These are phyloP conservation scores for Didymella segeticola DNA, from an alignment of 2,329 filamentous ascomycete species.

Conservation along the genomic window DNA sequence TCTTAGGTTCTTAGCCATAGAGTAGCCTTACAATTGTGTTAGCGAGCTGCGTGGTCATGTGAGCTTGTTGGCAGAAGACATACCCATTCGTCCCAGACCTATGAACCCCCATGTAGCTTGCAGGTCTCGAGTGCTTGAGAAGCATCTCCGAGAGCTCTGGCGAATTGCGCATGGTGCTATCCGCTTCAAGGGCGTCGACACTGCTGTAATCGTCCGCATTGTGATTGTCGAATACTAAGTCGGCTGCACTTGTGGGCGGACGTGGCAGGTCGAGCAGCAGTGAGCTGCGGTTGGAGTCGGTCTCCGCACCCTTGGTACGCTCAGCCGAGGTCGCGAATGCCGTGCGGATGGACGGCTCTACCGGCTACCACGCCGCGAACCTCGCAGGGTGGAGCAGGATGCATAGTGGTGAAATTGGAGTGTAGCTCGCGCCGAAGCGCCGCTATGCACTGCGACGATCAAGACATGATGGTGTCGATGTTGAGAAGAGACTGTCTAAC, in stretches of 20 bases:
- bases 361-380: background rate
- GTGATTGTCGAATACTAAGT: conserved; percentile 24
- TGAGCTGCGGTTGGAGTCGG: conserved; percentile 37
- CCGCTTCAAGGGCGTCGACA: conserved; percentile 39
- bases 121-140: conserved; percentile 51
- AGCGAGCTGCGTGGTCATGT: conserved; percentile 30
- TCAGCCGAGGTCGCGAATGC: conserved; percentile 44
- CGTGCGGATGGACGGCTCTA: conserved; percentile 10
- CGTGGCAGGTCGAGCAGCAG: conserved; percentile 26
- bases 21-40: conserved; percentile 61
- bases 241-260: conserved; percentile 17
- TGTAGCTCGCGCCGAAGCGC: conserved; percentile 6
- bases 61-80: conserved; percentile 27
- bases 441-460: conserved; percentile 3
- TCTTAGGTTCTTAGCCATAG: conserved; percentile 75
- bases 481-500: background rate
- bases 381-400: background rate
- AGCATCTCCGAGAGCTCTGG: conserved; percentile 47
- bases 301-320: conserved; percentile 38
- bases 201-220: conserved; percentile 40
- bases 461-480: conserved; percentile 17
- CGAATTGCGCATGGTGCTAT: conserved; percentile 22
- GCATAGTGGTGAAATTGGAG: background rate
- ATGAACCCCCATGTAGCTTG: conserved; percentile 59
- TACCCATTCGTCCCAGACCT: conserved; percentile 59